Conservation (phyloP, 2,329 filamentous ascomycete genomes). For the Pyricularia sp. region DNA sequence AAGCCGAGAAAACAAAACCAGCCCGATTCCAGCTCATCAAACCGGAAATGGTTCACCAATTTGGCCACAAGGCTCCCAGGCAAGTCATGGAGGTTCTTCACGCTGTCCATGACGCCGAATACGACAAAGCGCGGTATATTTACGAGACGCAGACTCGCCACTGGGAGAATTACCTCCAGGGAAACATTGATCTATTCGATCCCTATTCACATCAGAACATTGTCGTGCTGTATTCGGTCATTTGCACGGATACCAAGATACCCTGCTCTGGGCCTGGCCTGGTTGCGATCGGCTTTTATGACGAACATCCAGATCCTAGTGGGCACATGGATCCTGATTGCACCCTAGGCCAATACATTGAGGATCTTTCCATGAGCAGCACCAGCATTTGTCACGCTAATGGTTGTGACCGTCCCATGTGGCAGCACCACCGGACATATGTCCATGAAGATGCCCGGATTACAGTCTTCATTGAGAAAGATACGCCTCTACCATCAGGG, state of each 20-base stretch:
- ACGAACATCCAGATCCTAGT: conserved; percentile 63
- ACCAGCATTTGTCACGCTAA: conserved; percentile 72
- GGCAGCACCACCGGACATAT: conserved; percentile 90
- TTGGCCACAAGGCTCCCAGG: conserved; percentile 68
- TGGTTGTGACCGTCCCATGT: conserved; percentile 80
- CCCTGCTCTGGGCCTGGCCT: conserved; percentile 86
- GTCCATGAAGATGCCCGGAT: conserved; percentile 93
- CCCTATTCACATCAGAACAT: conserved; percentile 96
- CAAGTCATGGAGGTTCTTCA: conserved; percentile 91
- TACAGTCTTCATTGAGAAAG: conserved; percentile 76
- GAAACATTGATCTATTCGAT: conserved; percentile 83
- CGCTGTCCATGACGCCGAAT: conserved; percentile 92
- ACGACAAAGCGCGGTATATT: conserved; percentile 87
- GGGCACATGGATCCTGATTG: conserved; percentile 73
- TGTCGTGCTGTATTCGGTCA: conserved; percentile 84
- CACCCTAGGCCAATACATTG: conserved; percentile 89
- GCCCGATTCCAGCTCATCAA: conserved; percentile 84
- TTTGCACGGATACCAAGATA: conserved; percentile 88
- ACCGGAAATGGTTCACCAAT: conserved; percentile 87
- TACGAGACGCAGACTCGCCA: conserved; percentile 91
- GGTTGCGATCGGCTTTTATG: conserved; percentile 88
- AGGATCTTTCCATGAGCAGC: conserved; percentile 73
- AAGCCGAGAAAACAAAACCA: conserved; percentile 52
- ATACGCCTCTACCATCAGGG: conserved; percentile 41
- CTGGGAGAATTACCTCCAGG: conserved; percentile 91